These are phyloP conservation scores for Microdochium paspali DNA, from an alignment of 2,329 filamentous ascomycete species.

Conservation along the genomic window DNA sequence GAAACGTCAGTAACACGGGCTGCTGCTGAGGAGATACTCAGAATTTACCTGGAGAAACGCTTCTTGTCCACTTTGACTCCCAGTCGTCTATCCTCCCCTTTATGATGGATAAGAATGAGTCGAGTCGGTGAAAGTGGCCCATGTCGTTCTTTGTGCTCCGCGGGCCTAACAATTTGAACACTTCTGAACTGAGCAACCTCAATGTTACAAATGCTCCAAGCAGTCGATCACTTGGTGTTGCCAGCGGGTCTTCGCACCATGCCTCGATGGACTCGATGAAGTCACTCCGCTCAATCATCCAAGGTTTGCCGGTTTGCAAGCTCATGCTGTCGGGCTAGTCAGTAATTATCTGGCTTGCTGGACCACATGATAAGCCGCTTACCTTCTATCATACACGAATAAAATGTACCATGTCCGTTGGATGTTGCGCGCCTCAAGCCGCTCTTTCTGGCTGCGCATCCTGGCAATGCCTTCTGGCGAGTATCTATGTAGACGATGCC, in stretches of 20 bases:
- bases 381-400: slow-evolving; percentile 30
- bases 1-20: not conserved
- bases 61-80: slow-evolving; percentile 10
- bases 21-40: slow-evolving; percentile 1
- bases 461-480: not conserved
- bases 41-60: slow-evolving; percentile 1
- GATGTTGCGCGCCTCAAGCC: slow-evolving; percentile 20
- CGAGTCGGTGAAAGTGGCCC: slow-evolving; percentile 9
- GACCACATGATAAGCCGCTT: slow-evolving; percentile 1
- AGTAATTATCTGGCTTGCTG: not conserved
- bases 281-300: slow-evolving; percentile 28
- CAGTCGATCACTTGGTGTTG: slow-evolving; percentile 18
- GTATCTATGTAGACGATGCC: slow-evolving; percentile 17
- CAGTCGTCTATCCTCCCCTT: slow-evolving; percentile 13
- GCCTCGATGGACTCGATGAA: slow-evolving; percentile 24
- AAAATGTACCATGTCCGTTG: slow-evolving; percentile 27
- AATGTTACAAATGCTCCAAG: slow-evolving; percentile 26
- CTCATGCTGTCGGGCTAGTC: slow-evolving; percentile 19
- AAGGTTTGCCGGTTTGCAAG: slow-evolving; percentile 28
- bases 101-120: slow-evolving; percentile 13
- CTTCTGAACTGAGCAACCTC: slow-evolving; percentile 24
- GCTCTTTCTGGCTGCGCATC: slow-evolving; percentile 5
- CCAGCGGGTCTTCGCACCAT: slow-evolving; percentile 19
- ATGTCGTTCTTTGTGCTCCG: slow-evolving; percentile 3
- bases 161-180: slow-evolving; percentile 15